Base-by-base conservation (phyloP, 2,329 filamentous ascomycete species). In the Colletotrichum eremochloae region DNA sequence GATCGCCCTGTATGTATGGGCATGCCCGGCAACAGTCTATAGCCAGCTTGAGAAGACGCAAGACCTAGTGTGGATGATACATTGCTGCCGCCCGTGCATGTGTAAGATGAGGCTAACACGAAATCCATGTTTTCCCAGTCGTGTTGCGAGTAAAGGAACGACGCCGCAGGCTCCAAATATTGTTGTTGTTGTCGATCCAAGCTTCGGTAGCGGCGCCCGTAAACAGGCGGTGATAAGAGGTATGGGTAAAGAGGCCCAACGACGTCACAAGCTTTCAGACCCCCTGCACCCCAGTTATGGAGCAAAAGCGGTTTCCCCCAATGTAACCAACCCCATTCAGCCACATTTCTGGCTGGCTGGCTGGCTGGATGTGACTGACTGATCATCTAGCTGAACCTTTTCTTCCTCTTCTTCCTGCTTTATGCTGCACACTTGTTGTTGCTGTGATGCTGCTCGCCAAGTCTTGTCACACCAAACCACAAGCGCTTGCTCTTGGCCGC, bases 1-100 rank as follows among this genome's bases (percentile, higher is more conserved):
- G 36, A 58, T 42, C 33, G 46, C 46, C 36, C 29, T 67, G 64
- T 68, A 71, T 67, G 64, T 68, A 71, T 71, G 68, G 68, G 48
- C 68, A 57, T 52, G 68, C 57, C 68, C 20, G 29, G 58, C 36
- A 50, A 63, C 24, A 5, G 29, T 38, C 33, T 42, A 55, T 12
- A 52, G 24, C 33, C 33, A 15, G 44, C 50, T 36, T 20, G 18
- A 63, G 60, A 40, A 46, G 42, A 46, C 44, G 46, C 64, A 66
- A 72, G 69, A 72, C 69, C 40, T 38, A n/a, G 44, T 36, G 24
- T 61, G 40, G n/a, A 55, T 31, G 60, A 69, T 72, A 65, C 66
- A 33, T 68, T 60, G 40, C n/a, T 56, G 61, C 56, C 9, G 50
- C 42, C 33, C 18, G 20, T 40, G 15, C 50, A 42, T 57, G 68